Evolutionary conservation across 176 grass and related monocot genomes (phyloP).

Genomic region (Aegilops umbellulata): DNA sequence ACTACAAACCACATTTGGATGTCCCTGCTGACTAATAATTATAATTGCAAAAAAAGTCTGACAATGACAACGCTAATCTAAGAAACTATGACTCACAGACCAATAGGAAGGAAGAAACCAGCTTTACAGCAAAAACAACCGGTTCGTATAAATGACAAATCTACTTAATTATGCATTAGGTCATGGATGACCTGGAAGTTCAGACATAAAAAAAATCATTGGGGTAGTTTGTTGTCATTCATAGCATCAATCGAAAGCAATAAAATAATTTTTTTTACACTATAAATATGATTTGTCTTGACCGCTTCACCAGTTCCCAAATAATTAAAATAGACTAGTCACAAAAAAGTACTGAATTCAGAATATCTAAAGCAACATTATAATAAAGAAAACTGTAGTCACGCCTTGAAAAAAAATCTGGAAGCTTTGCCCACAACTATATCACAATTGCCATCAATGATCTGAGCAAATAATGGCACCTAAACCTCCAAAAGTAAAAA

Average conservation of each 20-base stretch:
- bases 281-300: slow-evolving; percentile 13
- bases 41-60: not conserved
- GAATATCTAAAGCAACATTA: slow-evolving; percentile 13
- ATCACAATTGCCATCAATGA: not conserved
- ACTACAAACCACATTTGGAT: not conserved
- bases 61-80: not conserved
- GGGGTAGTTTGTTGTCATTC: too few species aligned
- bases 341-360: not conserved
- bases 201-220: not conserved
- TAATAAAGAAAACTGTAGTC: not conserved
- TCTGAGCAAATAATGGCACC: not conserved
- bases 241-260: too few species aligned
- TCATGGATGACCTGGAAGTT: slow-evolving; percentile 19
- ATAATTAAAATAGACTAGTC: not conserved
- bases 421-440: not conserved
- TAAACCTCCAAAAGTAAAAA: not conserved
- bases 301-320: not conserved
- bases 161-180: slow-evolving; percentile 19
- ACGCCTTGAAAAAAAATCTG: not conserved
- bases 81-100: not conserved
- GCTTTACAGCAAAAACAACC: not conserved
- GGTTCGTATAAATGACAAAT: not conserved
- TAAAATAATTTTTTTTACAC: not conserved
- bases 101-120: slow-evolving; percentile 17
- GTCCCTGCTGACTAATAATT: not conserved